Percentiles rank a stretch among this genome's conserved stretches.
Evolutionary conservation across 1,139 yeast genomes (phyloP).

Genomic region (Pichia kudriavzevii): DNA sequence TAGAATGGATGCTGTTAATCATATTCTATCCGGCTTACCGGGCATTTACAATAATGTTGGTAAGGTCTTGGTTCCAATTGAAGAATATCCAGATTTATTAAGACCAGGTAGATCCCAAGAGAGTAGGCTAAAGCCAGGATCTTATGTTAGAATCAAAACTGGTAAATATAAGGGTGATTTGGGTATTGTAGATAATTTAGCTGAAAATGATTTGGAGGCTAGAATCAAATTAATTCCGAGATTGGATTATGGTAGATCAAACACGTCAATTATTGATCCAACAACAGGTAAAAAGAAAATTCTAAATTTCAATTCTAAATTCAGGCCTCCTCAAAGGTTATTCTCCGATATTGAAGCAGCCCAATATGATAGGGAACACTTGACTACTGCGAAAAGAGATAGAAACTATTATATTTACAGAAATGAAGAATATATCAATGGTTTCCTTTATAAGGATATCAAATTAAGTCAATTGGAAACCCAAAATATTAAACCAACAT

Average conservation of each 20-base stretch:
- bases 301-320: constrained; percentile 39
- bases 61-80: constrained; percentile 85
- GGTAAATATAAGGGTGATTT: constrained; percentile 91
- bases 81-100: constrained; percentile 88
- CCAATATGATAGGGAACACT: constrained; percentile 48
- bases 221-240: constrained; percentile 89
- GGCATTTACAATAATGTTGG: constrained; percentile 51
- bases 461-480: constrained; percentile 76
- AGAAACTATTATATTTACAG: constrained; percentile 66
- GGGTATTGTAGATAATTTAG: constrained; percentile 86
- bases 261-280: constrained; percentile 31
- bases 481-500: constrained; percentile 76
- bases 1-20: constrained; percentile 84
- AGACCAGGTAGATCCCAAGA: constrained; percentile 87
- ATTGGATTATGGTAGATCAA: constrained; percentile 73
- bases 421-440: constrained; percentile 86
- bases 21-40: constrained; percentile 82
- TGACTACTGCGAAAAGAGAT: constrained; percentile 54
- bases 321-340: constrained; percentile 74
- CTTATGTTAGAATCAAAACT: constrained; percentile 81
- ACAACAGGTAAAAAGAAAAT: constrained; percentile 45
- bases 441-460: constrained; percentile 80
- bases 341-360: constrained; percentile 67
- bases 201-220: constrained; percentile 92
- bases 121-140: constrained; percentile 83